Base-by-base conservation (phyloP, 345 rosid species). In the Orychophragmus violaceus region DNA sequence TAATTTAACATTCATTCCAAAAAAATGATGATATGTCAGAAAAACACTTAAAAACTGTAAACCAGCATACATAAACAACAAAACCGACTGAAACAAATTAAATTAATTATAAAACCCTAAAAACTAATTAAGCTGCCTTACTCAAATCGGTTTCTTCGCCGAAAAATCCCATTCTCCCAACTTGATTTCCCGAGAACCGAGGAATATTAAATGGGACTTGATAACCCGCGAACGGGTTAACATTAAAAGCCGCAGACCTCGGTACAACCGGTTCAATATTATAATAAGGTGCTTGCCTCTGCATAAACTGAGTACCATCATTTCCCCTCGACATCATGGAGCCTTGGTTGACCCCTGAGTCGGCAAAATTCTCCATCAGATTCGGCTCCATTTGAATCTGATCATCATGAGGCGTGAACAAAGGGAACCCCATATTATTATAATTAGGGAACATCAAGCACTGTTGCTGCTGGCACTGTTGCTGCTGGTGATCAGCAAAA, bases 321-420 rank as follows among this genome's bases (percentile, higher is more conserved):
- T 64, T 64, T 71, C 59, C 76, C 22, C 48, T 64, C 29, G 65
- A 18, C 65, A 72, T 64, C 71, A 72, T 72, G 37, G 49, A 27
- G 53, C 52, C 51, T 58, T 64, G 70, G 8, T 5, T 29, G 11
- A 64, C 24, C 28, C 37, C 66, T 3, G 51, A 37, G 35, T 36
- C 59, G 2, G 27, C 24, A n/a, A 30, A 58, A n/a, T 58, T 59
- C 6, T 66, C 64, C 68, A 16, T 5, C 6, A 29, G 55, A 66
- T 17, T 65, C 4, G 53, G 22, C 13, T 65, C 66, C 62, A 59
- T 73, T 42, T 35, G 66, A 59, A 50, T 51, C 62, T 59, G 77
- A 23, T 57, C 49, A 22, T 66, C 76, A 64, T 28, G 59, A 21
- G 65, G 8, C 9, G 59, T 4, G 30, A 59, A 39, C 4, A 73